Evolutionary conservation across 306 rosid species (phyloP), one percentile per base, ranked within the genome.

Genomic region (Trichosanthes truncata): DNA sequence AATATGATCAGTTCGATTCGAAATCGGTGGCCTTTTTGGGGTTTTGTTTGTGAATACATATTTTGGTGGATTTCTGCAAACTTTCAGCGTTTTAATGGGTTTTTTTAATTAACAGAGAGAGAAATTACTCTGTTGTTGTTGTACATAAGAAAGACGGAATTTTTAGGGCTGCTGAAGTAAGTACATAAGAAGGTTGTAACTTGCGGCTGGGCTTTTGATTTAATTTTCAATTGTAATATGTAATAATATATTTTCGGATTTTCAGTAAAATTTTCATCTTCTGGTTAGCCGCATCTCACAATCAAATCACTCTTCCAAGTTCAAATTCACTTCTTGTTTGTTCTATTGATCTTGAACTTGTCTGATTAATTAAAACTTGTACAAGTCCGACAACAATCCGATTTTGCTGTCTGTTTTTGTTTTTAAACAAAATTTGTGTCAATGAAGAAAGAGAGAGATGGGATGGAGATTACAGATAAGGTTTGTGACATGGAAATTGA

Each of bases 171-270:
- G 75, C 75, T 18, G 53, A 68, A 12, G 48, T 14, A 35, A 8
- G 72, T 65, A 65, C 72, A 36, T 65, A 65, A 17, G 73, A 15
- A 65, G 9, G 63, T 57, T 57, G 48, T 36, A n/a, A n/a, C n/a
- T n/a, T n/a, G n/a, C 46, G 73, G 73, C 52, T 68, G 75, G 75
- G 52, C 4, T 40, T 68, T 68, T 68, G 75, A 68, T 68, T 41
- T n/a, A 41, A 68, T 68, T 36, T 60, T 6, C 12, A 21, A 68
- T 23, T 68, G 75, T 68, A 40, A 38, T 41, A 5, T 40, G 7
- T 7, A 6, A 40, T 6, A 40, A 6, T 4, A 40, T 68, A 41
- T 41, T 38, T 68, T 40, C 5, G 20, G 33, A 69, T 69, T 69
- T 69, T 23, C n/a, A 21, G 29, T 68, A 68, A 67, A 2, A 9